phyloP scores from a whole-genome alignment of 2,329 filamentous ascomycete species.

The Xylaria hypoxylon region DNA sequence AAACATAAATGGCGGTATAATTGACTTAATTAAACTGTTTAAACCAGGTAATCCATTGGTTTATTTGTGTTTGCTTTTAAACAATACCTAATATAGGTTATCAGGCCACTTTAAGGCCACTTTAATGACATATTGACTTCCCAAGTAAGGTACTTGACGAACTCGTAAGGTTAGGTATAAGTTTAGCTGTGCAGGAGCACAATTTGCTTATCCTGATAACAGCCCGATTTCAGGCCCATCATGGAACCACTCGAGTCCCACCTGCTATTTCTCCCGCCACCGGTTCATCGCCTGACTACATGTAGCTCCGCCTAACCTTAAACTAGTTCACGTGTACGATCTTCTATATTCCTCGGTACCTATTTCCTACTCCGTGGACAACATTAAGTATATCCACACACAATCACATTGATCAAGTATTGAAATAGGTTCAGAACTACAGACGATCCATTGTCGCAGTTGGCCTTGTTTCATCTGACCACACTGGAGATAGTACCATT shows the following conservation, averaged over 20 bases:
- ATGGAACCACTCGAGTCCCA: background rate
- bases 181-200: background rate
- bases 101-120: background rate
- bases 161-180: background rate
- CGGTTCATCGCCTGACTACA: constrained; percentile 4
- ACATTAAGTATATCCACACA: background rate
- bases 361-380: background rate
- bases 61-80: background rate
- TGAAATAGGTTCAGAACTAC: background rate
- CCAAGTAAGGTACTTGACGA: background rate
- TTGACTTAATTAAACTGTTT: too few species aligned
- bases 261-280: background rate
- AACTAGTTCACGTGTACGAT: background rate
- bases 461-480: background rate
- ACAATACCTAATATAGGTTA: constrained; percentile 2
- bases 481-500: background rate
- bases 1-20: too few species aligned
- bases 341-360: background rate
- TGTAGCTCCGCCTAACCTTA: constrained; percentile 1
- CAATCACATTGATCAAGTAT: background rate
- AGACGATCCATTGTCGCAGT: background rate
- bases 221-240: background rate
- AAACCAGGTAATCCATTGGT: background rate
- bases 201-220: too few species aligned
- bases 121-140: background rate